Conservation (phyloP, 495 filamentous ascomycete species). For the Talaromyces nanjingensis region DNA sequence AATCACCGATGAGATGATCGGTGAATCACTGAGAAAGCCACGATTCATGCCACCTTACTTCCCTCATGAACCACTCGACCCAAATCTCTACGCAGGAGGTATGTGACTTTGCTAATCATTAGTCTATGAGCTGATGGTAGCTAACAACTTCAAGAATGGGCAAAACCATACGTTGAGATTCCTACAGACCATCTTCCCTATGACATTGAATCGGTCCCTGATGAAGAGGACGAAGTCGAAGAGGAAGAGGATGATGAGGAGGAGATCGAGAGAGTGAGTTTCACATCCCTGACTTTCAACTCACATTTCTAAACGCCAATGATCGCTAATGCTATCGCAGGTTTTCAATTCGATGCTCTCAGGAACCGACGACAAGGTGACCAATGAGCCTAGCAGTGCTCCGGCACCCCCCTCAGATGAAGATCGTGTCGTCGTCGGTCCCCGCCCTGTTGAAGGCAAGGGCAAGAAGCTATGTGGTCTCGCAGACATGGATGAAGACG, state of each 20-base stretch:
- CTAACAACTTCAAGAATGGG: neutral
- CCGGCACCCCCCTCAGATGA: neutral
- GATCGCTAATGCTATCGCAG: neutral
- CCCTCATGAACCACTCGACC: neutral
- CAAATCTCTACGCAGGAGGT: constrained; percentile 4
- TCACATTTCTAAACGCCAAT: neutral
- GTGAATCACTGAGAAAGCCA: neutral
- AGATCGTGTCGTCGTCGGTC: neutral
- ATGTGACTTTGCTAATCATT: neutral
- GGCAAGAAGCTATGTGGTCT: constrained; percentile 2
- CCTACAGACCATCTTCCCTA: neutral
- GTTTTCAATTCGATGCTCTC: neutral
- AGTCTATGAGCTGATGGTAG: neutral
- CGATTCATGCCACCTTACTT: constrained; percentile 7
- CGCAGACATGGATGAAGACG: constrained; percentile 8
- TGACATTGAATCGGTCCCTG: neutral
- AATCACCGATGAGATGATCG: neutral
- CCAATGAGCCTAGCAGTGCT: neutral
- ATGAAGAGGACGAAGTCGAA: neutral
- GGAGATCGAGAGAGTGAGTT: neutral
- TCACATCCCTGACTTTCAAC: neutral
- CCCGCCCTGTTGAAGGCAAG: neutral
- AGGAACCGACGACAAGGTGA: neutral
- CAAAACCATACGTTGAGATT: neutral
- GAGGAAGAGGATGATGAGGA: neutral